Percentiles rank a stretch among this genome's conserved stretches.
Conservation (phyloP, 1,284 basidiomycete genomes). For the Moniliella sp. region DNA sequence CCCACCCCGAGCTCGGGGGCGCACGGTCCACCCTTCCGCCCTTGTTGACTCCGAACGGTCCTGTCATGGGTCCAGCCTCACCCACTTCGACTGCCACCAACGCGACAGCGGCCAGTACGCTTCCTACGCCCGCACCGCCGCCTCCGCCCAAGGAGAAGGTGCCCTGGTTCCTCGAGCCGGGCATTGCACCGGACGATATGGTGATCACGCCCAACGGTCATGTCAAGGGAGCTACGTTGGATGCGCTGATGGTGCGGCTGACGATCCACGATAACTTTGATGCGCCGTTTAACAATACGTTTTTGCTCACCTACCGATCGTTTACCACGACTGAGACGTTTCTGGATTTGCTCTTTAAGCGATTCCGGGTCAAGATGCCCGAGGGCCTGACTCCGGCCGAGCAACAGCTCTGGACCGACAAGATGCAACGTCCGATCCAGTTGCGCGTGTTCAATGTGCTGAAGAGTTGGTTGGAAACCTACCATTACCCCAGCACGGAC, state of each 20-base stretch:
- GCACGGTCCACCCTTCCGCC: too few species aligned
- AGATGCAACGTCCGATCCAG: constrained; percentile 72
- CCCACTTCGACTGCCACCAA: too few species aligned
- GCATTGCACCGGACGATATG: constrained; percentile 59
- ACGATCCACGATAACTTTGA: constrained; percentile 55
- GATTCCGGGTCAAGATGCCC: constrained; percentile 63
- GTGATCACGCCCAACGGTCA: constrained; percentile 48
- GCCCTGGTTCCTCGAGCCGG: constrained; percentile 58
- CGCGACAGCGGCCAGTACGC: too few species aligned
- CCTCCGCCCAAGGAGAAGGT: too few species aligned
- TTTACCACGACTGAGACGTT: constrained; percentile 70
- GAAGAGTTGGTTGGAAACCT: constrained; percentile 36
- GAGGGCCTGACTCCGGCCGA: constrained; percentile 47
- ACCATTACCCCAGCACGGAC: constrained; percentile 33
- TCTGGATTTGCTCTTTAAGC: constrained; percentile 59
- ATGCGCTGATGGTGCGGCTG: constrained; percentile 63
- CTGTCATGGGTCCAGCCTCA: too few species aligned
- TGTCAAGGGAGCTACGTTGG: constrained; percentile 65
- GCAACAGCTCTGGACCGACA: constrained; percentile 56
- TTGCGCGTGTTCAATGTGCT: constrained; percentile 34
- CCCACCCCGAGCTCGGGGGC: too few species aligned
- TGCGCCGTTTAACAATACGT: constrained; percentile 64
- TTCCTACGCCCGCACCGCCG: too few species aligned
- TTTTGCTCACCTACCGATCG: constrained; percentile 88
- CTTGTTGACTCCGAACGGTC: too few species aligned